phyloP scores from a whole-genome alignment of 768 basidiomycete genomes.

The Lactifluus rugatus region DNA sequence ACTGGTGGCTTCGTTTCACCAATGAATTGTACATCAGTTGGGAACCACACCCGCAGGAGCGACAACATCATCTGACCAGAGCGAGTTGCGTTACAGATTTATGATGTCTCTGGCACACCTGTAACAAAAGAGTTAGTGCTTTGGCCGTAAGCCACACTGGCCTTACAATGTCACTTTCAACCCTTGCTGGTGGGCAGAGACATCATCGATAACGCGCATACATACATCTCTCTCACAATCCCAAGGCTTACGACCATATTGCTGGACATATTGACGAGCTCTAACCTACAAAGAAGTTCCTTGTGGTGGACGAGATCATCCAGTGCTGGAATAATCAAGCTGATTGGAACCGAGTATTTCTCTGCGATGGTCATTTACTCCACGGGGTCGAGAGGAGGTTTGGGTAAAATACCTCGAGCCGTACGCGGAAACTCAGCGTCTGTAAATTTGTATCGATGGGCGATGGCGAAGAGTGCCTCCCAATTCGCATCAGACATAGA shows the following conservation, averaged over 20 bases:
- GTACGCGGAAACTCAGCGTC: slow-evolving; percentile 4
- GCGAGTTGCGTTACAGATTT: no score
- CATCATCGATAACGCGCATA: neutral
- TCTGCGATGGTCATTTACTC: neutral
- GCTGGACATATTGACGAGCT: neutral
- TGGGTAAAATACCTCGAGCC: neutral
- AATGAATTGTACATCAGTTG: neutral
- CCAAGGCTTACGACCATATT: neutral
- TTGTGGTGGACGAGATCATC: neutral
- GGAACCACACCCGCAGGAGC: neutral
- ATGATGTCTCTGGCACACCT: no score
- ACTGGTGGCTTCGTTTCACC: no score
- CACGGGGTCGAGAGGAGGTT: neutral
- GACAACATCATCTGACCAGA: neutral
- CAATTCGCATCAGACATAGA: neutral
- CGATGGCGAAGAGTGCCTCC: neutral
- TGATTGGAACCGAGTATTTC: neutral
- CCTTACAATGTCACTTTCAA: neutral
- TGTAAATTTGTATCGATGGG: neutral
- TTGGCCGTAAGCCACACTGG: neutral
- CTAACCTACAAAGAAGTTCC: neutral
- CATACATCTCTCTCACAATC: neutral
- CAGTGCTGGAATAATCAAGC: neutral
- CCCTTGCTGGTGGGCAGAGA: neutral
- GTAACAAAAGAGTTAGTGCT: neutral